Evolutionary conservation across 371 early-diverging fungal genomes (phyloP), one percentile per base, ranked within the genome.

Genomic region (Mucor irregularis): DNA sequence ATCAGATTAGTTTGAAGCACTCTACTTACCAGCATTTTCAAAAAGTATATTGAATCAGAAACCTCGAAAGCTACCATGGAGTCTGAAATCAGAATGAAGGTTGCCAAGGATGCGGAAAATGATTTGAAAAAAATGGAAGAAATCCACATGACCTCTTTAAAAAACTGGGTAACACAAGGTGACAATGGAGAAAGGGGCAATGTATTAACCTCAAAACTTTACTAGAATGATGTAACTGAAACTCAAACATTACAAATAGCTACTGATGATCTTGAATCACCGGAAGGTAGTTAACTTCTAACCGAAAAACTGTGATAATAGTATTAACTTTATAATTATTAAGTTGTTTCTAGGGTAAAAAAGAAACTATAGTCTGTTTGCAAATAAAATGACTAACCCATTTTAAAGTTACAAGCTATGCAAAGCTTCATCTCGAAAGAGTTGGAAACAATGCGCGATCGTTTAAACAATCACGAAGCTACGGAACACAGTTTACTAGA

Each of bases 1-100:
- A 25, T 13, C 9, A 49, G 35, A 24, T n/a, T n/a, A n/a, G n/a
- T n/a, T n/a, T n/a, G n/a, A n/a, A n/a, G n/a, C n/a, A n/a, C n/a
- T n/a, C n/a, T n/a, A n/a, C n/a, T n/a, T n/a, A n/a, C n/a, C n/a
- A n/a, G n/a, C 6, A 34, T 35, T 30, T 26, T 26, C 35, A 7
- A 11, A 29, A 40, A 78, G 75, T 80, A 84, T 66, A 65, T 77
- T 17, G 84, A 78, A 26, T 75, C 82, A 16, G 85, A 86, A 66
- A 70, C 74, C 26, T 72, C 80, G 13, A 75, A 72, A 49, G 61
- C 78, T n/a, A 61, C 64, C 2, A 63, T 86, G 33, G 88, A 89
- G 58, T 61, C 77, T 17, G 80, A 80, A 33, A 72, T 81, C 21
- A 72, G 86, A 14, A 71, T 74, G 16, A 79, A 79, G 52, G 68